Conservation (phyloP, 2,329 filamentous ascomycete genomes). For the Pseudocercospora fuligena region DNA sequence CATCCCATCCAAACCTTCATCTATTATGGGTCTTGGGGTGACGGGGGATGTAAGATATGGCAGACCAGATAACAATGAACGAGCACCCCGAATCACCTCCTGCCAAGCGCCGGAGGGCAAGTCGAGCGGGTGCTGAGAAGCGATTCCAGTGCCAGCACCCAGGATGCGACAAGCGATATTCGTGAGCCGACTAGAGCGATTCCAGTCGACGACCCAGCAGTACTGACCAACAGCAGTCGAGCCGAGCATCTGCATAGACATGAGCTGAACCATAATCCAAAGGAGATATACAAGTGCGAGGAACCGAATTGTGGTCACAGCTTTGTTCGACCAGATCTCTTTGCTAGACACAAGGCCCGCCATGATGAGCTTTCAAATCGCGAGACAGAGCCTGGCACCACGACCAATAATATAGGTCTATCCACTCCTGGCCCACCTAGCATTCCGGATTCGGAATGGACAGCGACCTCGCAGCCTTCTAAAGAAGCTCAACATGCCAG, state of each 20-base stretch:
- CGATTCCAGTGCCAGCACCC: conserved; percentile 72
- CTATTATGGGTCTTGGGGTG: not conserved
- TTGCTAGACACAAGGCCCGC: conserved; percentile 63
- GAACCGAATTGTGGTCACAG: conserved; percentile 84
- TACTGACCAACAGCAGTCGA: conserved; percentile 47
- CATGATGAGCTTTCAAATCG: conserved; percentile 36
- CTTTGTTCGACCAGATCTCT: conserved; percentile 92
- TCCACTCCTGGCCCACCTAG: not conserved
- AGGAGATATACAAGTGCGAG: conserved; percentile 89
- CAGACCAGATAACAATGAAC: conserved; percentile 8
- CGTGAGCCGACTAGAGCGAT: conserved; percentile 42
- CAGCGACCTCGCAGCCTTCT: not conserved
- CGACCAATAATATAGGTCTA: not conserved
- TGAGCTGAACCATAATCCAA: conserved; percentile 90
- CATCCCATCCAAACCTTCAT: not conserved
- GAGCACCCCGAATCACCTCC: conserved; percentile 18
- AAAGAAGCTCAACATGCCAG: not conserved
- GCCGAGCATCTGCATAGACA: conserved; percentile 94
- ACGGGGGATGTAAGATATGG: not conserved
- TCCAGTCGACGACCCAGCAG: not conserved
- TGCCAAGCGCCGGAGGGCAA: conserved; percentile 56
- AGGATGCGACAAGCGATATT: conserved; percentile 92
- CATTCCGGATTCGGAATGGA: not conserved
- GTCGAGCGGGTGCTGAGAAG: conserved; percentile 77
- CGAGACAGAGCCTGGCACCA: conserved; percentile 62